Percentiles rank a stretch among this genome's conserved stretches.
Conservation (phyloP, 106 monocot species). For the Dioscorea zingiberensis region DNA sequence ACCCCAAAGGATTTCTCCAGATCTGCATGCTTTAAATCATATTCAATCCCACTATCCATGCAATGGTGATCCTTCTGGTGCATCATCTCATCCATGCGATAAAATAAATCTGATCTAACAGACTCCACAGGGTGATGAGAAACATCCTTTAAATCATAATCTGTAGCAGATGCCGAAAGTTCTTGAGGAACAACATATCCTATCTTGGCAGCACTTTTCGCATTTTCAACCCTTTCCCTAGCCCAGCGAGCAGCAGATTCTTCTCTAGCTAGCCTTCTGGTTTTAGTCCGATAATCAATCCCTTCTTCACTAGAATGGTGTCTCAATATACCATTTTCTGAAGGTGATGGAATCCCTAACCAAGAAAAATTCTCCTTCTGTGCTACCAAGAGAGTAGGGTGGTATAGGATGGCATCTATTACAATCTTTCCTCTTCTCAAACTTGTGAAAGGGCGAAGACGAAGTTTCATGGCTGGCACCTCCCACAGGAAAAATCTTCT, state of each 20-base stretch:
- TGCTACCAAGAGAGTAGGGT: slow-evolving; percentile 64
- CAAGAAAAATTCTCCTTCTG: slow-evolving; percentile 96
- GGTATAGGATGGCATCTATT: slow-evolving; percentile 75
- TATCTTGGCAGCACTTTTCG: slow-evolving; percentile 60
- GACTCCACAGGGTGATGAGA: slow-evolving; percentile 15
- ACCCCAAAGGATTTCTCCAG: slow-evolving; percentile 80
- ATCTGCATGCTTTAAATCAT: slow-evolving; percentile 82
- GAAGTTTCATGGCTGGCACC: slow-evolving; percentile 61
- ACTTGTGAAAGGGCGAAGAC: slow-evolving; percentile 79
- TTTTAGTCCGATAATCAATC: slow-evolving; percentile 84
- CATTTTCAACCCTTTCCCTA: slow-evolving; percentile 52
- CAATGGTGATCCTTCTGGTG: slow-evolving; percentile 67
- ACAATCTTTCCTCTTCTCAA: slow-evolving; percentile 87
- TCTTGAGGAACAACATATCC: slow-evolving; percentile 69
- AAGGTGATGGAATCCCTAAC: slow-evolving; percentile 76
- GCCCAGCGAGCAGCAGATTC: slow-evolving; percentile 30
- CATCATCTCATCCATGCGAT: slow-evolving; percentile 58
- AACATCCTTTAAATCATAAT: slow-evolving; percentile 22
- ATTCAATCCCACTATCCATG: slow-evolving; percentile 40
- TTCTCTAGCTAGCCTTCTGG: slow-evolving; percentile 76
- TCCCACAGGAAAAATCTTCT: slow-evolving; percentile 98
- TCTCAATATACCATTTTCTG: slow-evolving; percentile 35
- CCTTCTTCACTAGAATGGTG: slow-evolving; percentile 78
- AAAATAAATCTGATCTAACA: slow-evolving; percentile 31
- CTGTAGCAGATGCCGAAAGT: slow-evolving; percentile 6